A percentile compares a stretch with the other conserved stretches of the same genome.
These are phyloP conservation scores for Cadophora malorum DNA, from an alignment of 2,329 filamentous ascomycete species.

Conservation along the genomic window DNA sequence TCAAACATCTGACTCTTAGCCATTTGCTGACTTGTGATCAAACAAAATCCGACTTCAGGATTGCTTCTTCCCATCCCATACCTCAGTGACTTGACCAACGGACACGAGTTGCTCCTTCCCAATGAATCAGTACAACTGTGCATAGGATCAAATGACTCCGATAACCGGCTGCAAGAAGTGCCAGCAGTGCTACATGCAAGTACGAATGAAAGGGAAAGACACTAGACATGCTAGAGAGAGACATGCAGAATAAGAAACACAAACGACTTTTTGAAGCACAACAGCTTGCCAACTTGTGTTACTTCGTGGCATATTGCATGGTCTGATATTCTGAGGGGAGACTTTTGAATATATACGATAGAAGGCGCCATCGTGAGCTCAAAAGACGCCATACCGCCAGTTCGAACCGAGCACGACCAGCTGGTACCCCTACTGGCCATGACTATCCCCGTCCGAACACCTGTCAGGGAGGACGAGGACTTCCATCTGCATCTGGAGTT, in stretches of 20 bases:
- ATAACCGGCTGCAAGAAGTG: slow-evolving; percentile 17
- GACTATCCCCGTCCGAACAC: slow-evolving; percentile 4
- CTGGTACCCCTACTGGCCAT: not conserved
- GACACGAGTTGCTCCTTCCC: slow-evolving; percentile 3
- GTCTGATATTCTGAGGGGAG: not conserved
- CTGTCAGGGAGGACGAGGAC: slow-evolving; percentile 12
- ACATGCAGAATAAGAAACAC: slow-evolving; percentile 14
- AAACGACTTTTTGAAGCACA: not conserved
- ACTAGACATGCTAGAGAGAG: slow-evolving; percentile 4
- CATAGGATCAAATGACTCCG: slow-evolving; percentile 7
- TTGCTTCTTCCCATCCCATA: not conserved
- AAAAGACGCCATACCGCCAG: slow-evolving; percentile 25
- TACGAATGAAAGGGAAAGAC: not conserved
- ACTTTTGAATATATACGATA: slow-evolving; percentile 18
- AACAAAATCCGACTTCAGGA: not conserved
- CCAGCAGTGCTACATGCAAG: slow-evolving; percentile 13
- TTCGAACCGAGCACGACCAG: slow-evolving; percentile 14
- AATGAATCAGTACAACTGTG: slow-evolving; percentile 6
- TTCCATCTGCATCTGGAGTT: slow-evolving; percentile 25
- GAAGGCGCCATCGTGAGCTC: slow-evolving; percentile 32
- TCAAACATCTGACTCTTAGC: not conserved
- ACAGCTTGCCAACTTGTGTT: slow-evolving; percentile 9
- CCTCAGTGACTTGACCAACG: not conserved
- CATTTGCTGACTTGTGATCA: not conserved
- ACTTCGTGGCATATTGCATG: slow-evolving; percentile 5